Evolutionary conservation across 331 rosid species (phyloP).

Genomic region (Acacia pycnantha): DNA sequence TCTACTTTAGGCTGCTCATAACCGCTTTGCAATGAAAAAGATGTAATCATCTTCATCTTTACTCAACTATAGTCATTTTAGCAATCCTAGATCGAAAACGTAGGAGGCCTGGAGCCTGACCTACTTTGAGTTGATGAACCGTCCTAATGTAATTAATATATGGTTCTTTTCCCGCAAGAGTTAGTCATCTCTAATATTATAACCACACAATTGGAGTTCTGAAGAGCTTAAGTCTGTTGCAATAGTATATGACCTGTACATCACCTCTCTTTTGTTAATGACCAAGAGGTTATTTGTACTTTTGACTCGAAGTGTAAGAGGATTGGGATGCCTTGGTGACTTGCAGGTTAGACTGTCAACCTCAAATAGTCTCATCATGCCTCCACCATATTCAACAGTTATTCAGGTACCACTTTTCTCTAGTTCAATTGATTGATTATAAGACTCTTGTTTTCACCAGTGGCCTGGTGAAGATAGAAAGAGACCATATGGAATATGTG

Average conservation of each 20-base stretch:
- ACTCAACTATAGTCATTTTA: not conserved
- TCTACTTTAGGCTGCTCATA: too few relatives aligned
- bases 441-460: not conserved
- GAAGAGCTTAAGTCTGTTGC: constrained; percentile 10
- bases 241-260: not conserved
- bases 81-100: constrained; percentile 6
- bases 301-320: not conserved
- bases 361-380: constrained; percentile 51
- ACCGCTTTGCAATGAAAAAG: too few relatives aligned
- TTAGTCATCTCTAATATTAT: too few relatives aligned
- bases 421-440: constrained; percentile 10
- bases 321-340: not conserved
- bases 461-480: not conserved
- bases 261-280: constrained; percentile 18
- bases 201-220: not conserved
- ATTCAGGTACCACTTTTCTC: constrained; percentile 56
- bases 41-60: not conserved
- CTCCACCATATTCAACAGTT: constrained; percentile 35
- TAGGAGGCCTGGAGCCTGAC: not conserved
- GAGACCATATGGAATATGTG: not conserved
- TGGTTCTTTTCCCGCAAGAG: not conserved
- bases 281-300: not conserved
- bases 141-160: not conserved
- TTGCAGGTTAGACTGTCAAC: constrained; percentile 68
- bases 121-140: constrained; percentile 13